A percentile compares a stretch with the other conserved stretches of the same genome.
phyloP scores from a whole-genome alignment of 2,329 filamentous ascomycete species.

The Karstenula rhodostoma region DNA sequence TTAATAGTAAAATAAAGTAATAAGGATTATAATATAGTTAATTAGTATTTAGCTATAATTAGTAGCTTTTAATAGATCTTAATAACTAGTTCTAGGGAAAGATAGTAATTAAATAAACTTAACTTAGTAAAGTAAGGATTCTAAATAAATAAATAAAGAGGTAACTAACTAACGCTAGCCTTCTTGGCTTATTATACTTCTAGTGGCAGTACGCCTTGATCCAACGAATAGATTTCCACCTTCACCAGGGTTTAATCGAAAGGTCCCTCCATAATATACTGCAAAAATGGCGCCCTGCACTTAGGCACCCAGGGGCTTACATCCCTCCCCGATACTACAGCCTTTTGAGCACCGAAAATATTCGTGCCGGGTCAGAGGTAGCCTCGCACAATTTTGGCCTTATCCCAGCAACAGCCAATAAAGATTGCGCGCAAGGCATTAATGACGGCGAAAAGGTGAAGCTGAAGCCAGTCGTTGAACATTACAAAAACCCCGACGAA shows the following conservation, averaged over 20 bases:
- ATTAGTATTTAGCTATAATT: too few species aligned
- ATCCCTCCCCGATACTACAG: constrained; percentile 8
- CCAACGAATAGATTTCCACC: constrained; percentile 9
- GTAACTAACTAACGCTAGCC: too few species aligned
- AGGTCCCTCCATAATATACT: not conserved
- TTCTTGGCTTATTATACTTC: not conserved
- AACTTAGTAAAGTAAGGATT: too few species aligned
- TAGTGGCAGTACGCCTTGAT: constrained; percentile 19
- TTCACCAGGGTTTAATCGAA: constrained; percentile 13
- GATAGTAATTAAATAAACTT: too few species aligned
- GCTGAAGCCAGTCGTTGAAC: not conserved
- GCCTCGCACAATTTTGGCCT: constrained; percentile 14
- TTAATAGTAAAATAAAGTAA: too few species aligned
- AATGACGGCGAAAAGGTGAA: constrained; percentile 13
- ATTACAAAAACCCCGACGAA: not conserved
- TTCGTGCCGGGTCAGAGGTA: constrained; percentile 1
- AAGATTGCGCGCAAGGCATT: not conserved
- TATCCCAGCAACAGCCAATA: constrained; percentile 3
- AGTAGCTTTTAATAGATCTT: too few species aligned
- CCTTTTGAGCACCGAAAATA: not conserved
- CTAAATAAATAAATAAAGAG: too few species aligned
- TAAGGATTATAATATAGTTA: too few species aligned
- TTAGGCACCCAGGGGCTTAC: constrained; percentile 5
- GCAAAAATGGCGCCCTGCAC: constrained; percentile 1
- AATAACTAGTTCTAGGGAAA: too few species aligned